Percentiles rank a stretch among this genome's conserved stretches.
These are phyloP conservation scores for Lodderomyces margitis DNA, from an alignment of 1,139 yeast genomes.

Conservation along the genomic window DNA sequence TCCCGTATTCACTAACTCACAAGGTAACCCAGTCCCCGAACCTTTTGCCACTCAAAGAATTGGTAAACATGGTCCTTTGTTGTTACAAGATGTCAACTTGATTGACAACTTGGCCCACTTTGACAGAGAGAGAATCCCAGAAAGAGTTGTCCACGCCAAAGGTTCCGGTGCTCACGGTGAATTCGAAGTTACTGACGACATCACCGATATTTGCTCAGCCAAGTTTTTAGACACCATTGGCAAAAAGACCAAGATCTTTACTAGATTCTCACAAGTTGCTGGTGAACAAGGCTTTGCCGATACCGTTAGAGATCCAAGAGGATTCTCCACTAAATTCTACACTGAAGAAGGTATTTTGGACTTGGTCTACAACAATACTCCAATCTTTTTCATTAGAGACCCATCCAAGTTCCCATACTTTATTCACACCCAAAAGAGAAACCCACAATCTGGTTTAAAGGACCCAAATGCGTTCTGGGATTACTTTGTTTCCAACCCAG, in stretches of 20 bases:
- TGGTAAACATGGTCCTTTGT: conserved; percentile 71
- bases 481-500: conserved; percentile 59
- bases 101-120: conserved; percentile 79
- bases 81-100: conserved; percentile 75
- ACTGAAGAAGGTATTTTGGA: conserved; percentile 88
- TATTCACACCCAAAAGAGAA: conserved; percentile 79
- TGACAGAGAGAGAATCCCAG: conserved; percentile 85
- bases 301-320: conserved; percentile 88
- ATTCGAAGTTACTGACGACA: conserved; percentile 80
- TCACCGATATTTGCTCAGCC: conserved; percentile 69
- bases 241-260: conserved; percentile 68
- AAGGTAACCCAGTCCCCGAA: conserved; percentile 68
- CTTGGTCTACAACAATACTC: conserved; percentile 88
- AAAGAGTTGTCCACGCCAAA: conserved; percentile 87
- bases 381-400: conserved; percentile 81
- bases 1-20: conserved; percentile 63
- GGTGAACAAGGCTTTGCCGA: conserved; percentile 86
- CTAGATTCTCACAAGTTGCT: conserved; percentile 86
- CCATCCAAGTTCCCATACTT: conserved; percentile 87
- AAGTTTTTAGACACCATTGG: conserved; percentile 71
- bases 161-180: conserved; percentile 85
- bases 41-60: conserved; percentile 74
- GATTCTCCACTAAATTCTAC: conserved; percentile 77
- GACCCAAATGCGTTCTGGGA: conserved; percentile 77
- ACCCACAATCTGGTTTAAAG: conserved; percentile 79